A percentile compares a stretch with the other conserved stretches of the same genome.
Evolutionary conservation across 345 rosid genomes (phyloP).

Genomic region (Orychophragmus violaceus): DNA sequence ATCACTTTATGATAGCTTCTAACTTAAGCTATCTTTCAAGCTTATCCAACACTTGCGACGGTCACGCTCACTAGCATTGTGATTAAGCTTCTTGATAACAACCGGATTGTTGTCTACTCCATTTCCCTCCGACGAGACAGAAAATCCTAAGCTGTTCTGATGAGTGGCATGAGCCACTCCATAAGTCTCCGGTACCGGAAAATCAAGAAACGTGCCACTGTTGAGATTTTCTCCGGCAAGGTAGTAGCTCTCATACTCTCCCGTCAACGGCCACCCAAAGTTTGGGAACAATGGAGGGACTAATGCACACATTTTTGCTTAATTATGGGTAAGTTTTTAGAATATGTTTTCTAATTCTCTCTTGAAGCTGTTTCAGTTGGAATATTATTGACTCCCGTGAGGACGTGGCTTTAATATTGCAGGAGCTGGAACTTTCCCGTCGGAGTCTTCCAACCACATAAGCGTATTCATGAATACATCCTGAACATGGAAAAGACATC

Average conservation of each 20-base stretch:
- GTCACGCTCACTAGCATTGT: constrained; percentile 65
- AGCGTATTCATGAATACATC: constrained; percentile 95
- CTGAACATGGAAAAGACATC: constrained; percentile 33
- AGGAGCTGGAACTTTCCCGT: constrained; percentile 96
- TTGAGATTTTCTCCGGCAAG: no score
- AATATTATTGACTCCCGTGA: constrained; percentile 19
- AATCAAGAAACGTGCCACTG: background rate
- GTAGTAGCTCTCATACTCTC: no score
- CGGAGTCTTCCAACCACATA: constrained; percentile 99
- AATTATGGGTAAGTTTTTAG: background rate
- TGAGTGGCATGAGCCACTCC: background rate
- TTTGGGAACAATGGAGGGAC: no score
- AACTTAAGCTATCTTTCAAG: no score
- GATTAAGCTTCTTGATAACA: constrained; percentile 45
- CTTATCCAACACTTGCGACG: no score
- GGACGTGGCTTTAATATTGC: constrained; percentile 90
- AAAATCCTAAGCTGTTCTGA: background rate
- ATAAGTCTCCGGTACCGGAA: constrained; percentile 17
- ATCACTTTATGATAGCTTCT: no score
- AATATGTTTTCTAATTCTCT: background rate
- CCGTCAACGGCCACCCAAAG: no score
- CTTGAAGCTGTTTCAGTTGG: background rate
- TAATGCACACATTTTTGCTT: constrained; percentile 17
- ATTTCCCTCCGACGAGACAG: constrained; percentile 11
- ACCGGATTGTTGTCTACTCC: constrained; percentile 4